These are phyloP conservation scores for Eucalyptus paniculata DNA, from an alignment of 345 rosid species.

Conservation along the genomic window DNA sequence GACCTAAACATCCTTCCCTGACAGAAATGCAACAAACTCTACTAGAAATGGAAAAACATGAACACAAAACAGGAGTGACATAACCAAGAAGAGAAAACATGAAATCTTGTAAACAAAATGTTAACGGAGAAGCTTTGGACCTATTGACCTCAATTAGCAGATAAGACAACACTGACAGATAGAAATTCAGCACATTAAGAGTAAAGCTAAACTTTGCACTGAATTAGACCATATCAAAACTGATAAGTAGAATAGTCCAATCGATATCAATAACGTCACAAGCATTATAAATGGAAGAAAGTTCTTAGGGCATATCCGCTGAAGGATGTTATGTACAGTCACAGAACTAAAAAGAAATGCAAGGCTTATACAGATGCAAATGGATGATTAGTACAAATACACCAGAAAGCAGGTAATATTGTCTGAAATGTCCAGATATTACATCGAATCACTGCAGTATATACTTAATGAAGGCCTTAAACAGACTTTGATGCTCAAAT, in stretches of 20 bases:
- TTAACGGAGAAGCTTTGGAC: neutral
- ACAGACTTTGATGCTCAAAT: neutral
- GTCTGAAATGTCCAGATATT: neutral
- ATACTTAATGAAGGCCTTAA: neutral
- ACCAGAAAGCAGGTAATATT: neutral
- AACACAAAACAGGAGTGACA: neutral
- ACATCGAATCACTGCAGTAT: neutral
- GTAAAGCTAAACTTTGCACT: neutral
- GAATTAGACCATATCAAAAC: neutral
- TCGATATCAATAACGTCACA: neutral
- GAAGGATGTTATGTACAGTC: neutral
- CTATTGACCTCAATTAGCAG: neutral
- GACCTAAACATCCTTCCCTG: neutral
- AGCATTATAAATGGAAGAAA: neutral
- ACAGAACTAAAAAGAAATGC: neutral
- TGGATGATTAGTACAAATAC: neutral
- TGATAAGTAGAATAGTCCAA: neutral
- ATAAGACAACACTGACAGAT: neutral
- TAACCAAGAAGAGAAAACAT: neutral
- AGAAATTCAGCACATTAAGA: neutral
- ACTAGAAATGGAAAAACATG: neutral
- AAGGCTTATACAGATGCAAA: neutral
- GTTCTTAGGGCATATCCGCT: neutral
- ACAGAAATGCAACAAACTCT: neutral
- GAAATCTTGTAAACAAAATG: neutral